Percentiles rank a stretch among this genome's conserved stretches.
These are phyloP conservation scores for Apiosordaria backusii DNA, from an alignment of 495 filamentous ascomycete genomes.

Conservation along the genomic window DNA sequence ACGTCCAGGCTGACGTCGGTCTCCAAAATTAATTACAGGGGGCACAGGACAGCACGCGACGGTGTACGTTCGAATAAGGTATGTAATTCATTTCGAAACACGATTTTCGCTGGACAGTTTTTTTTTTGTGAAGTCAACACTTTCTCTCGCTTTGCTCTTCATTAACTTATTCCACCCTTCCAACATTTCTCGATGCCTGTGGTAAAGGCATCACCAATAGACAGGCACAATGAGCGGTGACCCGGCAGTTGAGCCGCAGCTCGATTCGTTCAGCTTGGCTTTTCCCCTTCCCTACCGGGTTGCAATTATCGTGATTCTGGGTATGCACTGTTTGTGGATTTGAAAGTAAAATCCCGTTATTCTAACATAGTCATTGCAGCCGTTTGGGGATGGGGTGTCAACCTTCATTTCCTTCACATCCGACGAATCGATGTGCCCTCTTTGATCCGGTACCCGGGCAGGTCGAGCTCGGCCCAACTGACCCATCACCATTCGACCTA, in stretches of 20 bases:
- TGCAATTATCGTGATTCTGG: constrained; percentile 72
- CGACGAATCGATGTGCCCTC: constrained; percentile 76
- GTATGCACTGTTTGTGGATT: constrained; percentile 43
- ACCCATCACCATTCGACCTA: constrained; percentile 79
- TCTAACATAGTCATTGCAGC: constrained; percentile 46
- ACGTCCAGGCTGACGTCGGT: constrained; percentile 23
- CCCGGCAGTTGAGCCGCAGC: constrained; percentile 71
- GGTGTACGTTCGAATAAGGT: background rate
- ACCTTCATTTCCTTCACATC: constrained; percentile 74
- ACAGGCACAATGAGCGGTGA: constrained; percentile 69
- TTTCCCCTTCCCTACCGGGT: constrained; percentile 85
- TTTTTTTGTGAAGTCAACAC: background rate
- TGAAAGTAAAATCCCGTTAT: background rate
- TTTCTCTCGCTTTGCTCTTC: constrained; percentile 13
- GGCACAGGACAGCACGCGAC: constrained; percentile 15
- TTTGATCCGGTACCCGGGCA: constrained; percentile 73
- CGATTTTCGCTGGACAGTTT: constrained; percentile 8
- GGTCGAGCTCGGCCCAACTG: constrained; percentile 58
- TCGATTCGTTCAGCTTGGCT: constrained; percentile 79
- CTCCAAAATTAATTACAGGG: constrained; percentile 19
- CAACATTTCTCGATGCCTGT: constrained; percentile 11
- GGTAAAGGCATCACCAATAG: constrained; percentile 23
- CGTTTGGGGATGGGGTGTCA: constrained; percentile 87
- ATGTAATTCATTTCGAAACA: constrained; percentile 8
- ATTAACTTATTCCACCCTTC: constrained; percentile 10